Percentiles rank a stretch among this genome's conserved stretches.
Evolutionary conservation across 2,329 filamentous ascomycete species (phyloP).

Genomic region (Epichloe scottii): DNA sequence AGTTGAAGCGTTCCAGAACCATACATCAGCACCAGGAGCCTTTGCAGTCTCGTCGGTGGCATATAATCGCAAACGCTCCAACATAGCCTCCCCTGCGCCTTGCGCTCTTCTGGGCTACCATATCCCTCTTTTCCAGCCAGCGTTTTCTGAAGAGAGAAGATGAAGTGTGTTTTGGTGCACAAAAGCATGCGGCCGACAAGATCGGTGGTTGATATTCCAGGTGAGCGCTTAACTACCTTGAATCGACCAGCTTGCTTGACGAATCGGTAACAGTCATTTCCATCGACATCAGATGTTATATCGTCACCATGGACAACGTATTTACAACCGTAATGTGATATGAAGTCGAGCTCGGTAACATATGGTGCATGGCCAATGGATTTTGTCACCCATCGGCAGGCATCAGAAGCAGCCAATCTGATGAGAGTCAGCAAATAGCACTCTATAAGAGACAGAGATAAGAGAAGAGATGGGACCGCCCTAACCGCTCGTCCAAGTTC

Average conservation of each 20-base stretch:
- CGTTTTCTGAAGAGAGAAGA: slow-evolving; percentile 60
- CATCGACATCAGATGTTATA: slow-evolving; percentile 86
- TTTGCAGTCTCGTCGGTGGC: slow-evolving; percentile 76
- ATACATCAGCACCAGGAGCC: slow-evolving; percentile 69
- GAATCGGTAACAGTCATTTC: slow-evolving; percentile 94
- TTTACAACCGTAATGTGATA: slow-evolving; percentile 86
- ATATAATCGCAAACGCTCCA: slow-evolving; percentile 69
- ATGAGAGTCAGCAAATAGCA: background rate
- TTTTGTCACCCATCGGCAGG: slow-evolving; percentile 85
- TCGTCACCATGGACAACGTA: slow-evolving; percentile 97
- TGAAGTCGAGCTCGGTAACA: slow-evolving; percentile 87
- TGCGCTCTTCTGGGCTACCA: slow-evolving; percentile 55
- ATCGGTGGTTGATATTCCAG: slow-evolving; percentile 93
- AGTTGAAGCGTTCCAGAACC: slow-evolving; percentile 59
- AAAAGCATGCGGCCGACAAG: slow-evolving; percentile 96
- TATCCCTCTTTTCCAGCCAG: slow-evolving; percentile 61
- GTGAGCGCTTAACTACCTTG: slow-evolving; percentile 92
- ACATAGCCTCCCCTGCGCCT: slow-evolving; percentile 55
- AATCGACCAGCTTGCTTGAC: slow-evolving; percentile 91
- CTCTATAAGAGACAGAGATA: background rate
- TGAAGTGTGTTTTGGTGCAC: slow-evolving; percentile 90
- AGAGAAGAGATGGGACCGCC: background rate
- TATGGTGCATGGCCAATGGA: slow-evolving; percentile 82
- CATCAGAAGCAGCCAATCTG: slow-evolving; percentile 79
- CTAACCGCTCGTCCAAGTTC: slow-evolving; percentile 72